phyloP scores from a whole-genome alignment of 2,329 filamentous ascomycete species.

The Aspergillus melleus region DNA sequence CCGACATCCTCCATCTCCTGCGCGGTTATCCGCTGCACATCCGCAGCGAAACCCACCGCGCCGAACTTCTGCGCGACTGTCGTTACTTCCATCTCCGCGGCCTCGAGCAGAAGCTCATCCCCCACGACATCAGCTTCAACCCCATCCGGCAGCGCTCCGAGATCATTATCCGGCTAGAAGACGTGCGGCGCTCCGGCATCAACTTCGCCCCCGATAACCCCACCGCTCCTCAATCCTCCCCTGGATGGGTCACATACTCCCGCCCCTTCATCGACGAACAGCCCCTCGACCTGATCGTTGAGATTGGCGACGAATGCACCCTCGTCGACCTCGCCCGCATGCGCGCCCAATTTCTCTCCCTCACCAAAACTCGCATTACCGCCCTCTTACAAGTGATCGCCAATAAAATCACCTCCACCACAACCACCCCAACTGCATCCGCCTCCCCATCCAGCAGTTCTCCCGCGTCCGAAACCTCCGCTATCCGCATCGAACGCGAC shows the following conservation, averaged over 20 bases:
- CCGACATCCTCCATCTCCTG: slow-evolving; percentile 76
- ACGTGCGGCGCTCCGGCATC: slow-evolving; percentile 85
- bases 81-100: slow-evolving; percentile 93
- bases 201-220: slow-evolving; percentile 57
- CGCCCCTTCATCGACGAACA: slow-evolving; percentile 81
- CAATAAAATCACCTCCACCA: slow-evolving; percentile 63
- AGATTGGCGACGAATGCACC: slow-evolving; percentile 70
- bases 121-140: slow-evolving; percentile 75
- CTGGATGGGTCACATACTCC: slow-evolving; percentile 72
- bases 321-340: slow-evolving; percentile 55
- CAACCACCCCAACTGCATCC: not conserved
- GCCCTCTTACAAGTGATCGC: slow-evolving; percentile 79
- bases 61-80: slow-evolving; percentile 77
- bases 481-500: slow-evolving; percentile 58
- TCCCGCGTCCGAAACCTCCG: not conserved
- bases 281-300: slow-evolving; percentile 72
- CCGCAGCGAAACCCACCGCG: slow-evolving; percentile 71
- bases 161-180: slow-evolving; percentile 77
- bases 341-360: slow-evolving; percentile 70
- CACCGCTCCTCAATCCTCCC: slow-evolving; percentile 18
- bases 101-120: slow-evolving; percentile 81
- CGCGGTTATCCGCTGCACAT: slow-evolving; percentile 82
- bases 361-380: slow-evolving; percentile 68
- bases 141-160: slow-evolving; percentile 67
- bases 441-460: not conserved